Evolutionary conservation across 2,329 filamentous ascomycete genomes (phyloP).

Genomic region (Colletotrichum shisoi): DNA sequence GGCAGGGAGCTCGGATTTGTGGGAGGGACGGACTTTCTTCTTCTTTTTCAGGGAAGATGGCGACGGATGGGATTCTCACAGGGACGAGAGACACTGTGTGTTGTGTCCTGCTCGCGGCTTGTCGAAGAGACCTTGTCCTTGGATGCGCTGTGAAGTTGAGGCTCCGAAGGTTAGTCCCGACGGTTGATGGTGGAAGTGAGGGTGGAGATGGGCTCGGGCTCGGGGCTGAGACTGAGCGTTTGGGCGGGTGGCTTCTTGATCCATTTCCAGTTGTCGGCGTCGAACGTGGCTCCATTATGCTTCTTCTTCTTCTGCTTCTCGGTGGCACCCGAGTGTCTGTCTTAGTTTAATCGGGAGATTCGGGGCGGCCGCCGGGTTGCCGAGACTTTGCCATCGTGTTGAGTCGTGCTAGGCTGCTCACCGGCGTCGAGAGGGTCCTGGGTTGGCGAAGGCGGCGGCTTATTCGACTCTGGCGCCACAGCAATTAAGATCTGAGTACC

Average conservation of each 20-base stretch:
- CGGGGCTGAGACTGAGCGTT: neutral
- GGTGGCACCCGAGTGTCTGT: neutral
- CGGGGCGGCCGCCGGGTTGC: neutral
- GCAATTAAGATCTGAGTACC: too few species aligned
- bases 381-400: neutral
- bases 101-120: neutral
- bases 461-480: neutral
- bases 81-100: neutral
- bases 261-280: neutral
- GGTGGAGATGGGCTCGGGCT: neutral
- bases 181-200: neutral
- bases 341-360: too few species aligned
- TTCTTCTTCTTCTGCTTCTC: neutral
- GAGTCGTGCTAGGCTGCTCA: neutral
- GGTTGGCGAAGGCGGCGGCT: neutral
- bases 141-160: neutral
- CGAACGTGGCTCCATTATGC: too few species aligned
- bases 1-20: neutral
- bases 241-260: neutral
- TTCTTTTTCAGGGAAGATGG: neutral
- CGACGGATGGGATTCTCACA: conserved; percentile 1
- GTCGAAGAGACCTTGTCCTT: neutral
- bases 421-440: neutral
- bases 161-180: neutral
- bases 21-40: neutral